Evolutionary conservation across 352 stramenopile species (phyloP).

Genomic region (Phytopythium boreale): DNA sequence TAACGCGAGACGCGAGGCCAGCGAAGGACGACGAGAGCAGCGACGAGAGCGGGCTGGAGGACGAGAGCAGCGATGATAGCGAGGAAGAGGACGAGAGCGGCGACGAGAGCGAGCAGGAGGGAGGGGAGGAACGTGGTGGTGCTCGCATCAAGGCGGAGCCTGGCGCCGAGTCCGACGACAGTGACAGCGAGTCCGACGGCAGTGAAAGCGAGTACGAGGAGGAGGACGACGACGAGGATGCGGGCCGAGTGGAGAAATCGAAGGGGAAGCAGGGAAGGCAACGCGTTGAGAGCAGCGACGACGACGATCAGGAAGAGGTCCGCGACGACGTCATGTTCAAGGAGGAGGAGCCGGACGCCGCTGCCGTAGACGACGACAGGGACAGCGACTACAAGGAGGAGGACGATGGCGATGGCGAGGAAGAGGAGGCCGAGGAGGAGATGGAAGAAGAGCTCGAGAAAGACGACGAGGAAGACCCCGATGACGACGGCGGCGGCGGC

Average conservation of each 20-base stretch:
- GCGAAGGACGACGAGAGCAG: slow-evolving; percentile 5
- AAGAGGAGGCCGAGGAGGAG: slow-evolving; percentile 7
- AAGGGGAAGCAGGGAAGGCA: too few species aligned
- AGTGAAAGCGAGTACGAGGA: background rate
- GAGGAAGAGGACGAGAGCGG: background rate
- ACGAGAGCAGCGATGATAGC: background rate
- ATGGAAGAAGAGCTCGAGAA: slow-evolving; percentile 10
- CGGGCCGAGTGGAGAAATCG: background rate
- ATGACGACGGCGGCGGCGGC: too few species aligned
- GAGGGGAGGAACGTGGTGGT: background rate
- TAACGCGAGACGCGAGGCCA: too few species aligned
- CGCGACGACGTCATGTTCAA: slow-evolving; percentile 6
- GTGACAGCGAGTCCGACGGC: background rate
- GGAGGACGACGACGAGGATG: slow-evolving; percentile 5
- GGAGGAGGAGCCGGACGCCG: slow-evolving; percentile 5
- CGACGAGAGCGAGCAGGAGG: background rate
- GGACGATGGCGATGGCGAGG: slow-evolving; percentile 5
- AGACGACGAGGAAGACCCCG: slow-evolving; percentile 7
- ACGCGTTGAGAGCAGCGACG: too few species aligned
- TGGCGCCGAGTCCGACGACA: background rate
- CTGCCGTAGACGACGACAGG: background rate
- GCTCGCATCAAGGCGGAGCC: background rate
- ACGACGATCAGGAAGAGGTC: slow-evolving; percentile 2
- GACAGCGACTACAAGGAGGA: slow-evolving; percentile 3
- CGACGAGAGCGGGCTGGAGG: background rate